Base-by-base conservation (phyloP, 129 eudicot genomes). In the Helichrysum umbraculigerum region DNA sequence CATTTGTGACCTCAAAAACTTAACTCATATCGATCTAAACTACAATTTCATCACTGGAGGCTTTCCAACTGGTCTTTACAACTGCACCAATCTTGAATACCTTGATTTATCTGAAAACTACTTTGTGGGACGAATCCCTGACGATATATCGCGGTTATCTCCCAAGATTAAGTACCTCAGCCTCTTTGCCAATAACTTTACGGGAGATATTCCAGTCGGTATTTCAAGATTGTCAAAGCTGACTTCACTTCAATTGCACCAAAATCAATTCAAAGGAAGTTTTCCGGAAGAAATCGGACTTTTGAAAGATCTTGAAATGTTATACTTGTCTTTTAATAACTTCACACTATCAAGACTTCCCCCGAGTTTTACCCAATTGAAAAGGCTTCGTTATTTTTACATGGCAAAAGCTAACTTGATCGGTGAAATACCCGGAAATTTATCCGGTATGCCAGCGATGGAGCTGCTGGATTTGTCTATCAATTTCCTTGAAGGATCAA, bases 1-100 rank as follows among this genome's bases (percentile, higher is more conserved):
- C 75, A 80, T 91, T 7, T 87, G 97, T 70, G 87, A 85, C 86
- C 86, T 91, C 75, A 72, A 71, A 61, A 91, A 75, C 86, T 84
- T 91, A 22, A 85, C 90, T 8, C 19, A 16, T 79, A 64, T 91
- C 20, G 81, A 89, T 66, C 77, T 91, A 8, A 37, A 19, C 0
- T 56, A 15, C 56, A 91, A 91, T 70, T 59, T 6, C 15, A 70
- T 91, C 83, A 44, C 72, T 10, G 90, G 89, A 29, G 19, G 37
- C 0, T 91, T 88, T 73, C 97, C 96, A 0, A 81, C 85, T 0
- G 57, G 42, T 28, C 85, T 91, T 32, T 88, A 91, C 82, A 87
- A 80, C 64, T 91, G 96, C 69, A 75, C 81, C 70, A 85, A 83
- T 25, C 92, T 91, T 21, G 70, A 78, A 14, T 70, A 83, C 79